Evolutionary conservation across 768 basidiomycete genomes (phyloP).

Genomic region (Hemileccinum rubropunctum): DNA sequence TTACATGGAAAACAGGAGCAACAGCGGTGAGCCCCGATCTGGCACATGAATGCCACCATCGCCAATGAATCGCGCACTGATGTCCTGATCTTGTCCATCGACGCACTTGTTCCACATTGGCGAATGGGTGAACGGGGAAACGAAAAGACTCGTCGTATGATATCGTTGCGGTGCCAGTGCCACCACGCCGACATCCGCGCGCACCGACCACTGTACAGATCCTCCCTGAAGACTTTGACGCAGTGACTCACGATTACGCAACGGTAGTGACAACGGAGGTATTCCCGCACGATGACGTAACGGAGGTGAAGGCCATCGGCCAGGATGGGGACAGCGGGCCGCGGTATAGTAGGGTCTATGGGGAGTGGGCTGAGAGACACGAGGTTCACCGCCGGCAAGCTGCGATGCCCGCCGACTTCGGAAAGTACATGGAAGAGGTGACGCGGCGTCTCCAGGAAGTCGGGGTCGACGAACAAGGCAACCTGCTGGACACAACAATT

Average conservation of each 20-base stretch:
- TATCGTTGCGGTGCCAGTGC: conserved; percentile 22
- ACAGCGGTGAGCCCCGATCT: conserved; percentile 25
- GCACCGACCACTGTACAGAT: conserved; percentile 33
- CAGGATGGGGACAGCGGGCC: conserved; percentile 3
- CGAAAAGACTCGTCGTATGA: conserved; percentile 33
- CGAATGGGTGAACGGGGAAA: not conserved
- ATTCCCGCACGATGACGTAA: conserved; percentile 22
- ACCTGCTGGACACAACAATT: conserved; percentile 18
- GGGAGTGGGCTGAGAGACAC: conserved; percentile 30
- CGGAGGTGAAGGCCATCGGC: conserved; percentile 13
- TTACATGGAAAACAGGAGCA: conserved; percentile 24
- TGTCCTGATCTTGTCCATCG: conserved; percentile 13
- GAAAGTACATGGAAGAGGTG: conserved; percentile 29
- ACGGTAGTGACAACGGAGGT: conserved; percentile 26
- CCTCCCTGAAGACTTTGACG: conserved; percentile 31
- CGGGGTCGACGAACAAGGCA: conserved; percentile 30
- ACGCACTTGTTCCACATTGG: conserved; percentile 1
- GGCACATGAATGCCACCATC: not conserved
- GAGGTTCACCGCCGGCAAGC: conserved; percentile 27
- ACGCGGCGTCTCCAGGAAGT: conserved; percentile 36
- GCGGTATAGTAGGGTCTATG: conserved; percentile 30
- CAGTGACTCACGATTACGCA: conserved; percentile 26
- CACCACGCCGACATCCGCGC: conserved; percentile 23
- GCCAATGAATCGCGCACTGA: conserved; percentile 6
- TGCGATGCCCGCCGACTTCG: conserved; percentile 24